Percentiles rank a stretch among this genome's conserved stretches.
These are phyloP conservation scores for Lathyrus sativus DNA, from an alignment of 306 rosid species.

Conservation along the genomic window DNA sequence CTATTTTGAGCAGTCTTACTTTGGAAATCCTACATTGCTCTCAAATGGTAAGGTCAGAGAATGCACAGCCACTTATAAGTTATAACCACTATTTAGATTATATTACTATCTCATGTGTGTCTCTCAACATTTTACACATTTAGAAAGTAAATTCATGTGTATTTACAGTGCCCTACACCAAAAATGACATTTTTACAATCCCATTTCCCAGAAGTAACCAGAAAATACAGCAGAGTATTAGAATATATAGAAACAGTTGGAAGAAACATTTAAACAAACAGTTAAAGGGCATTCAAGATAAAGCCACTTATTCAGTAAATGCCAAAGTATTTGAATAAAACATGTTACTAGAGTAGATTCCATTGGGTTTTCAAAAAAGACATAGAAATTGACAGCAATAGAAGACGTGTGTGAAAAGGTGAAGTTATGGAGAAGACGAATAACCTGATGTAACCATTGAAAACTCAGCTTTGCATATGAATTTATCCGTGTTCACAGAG, in stretches of 20 bases:
- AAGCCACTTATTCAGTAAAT: too few species aligned
- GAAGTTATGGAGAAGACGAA: too few species aligned
- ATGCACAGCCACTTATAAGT: background rate
- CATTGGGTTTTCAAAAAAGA: too few species aligned
- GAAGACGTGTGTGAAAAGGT: too few species aligned
- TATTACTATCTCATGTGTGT: background rate
- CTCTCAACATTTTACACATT: background rate
- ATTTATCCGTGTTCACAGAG: too few species aligned
- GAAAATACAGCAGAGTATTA: background rate
- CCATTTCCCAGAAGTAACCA: background rate
- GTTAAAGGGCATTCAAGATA: background rate
- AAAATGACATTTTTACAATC: background rate
- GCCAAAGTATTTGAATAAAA: too few species aligned
- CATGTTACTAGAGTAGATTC: too few species aligned
- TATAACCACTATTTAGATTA: background rate
- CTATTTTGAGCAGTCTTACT: too few species aligned
- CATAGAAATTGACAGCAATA: too few species aligned
- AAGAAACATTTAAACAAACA: slow-evolving; percentile 7
- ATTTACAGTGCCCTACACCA: background rate
- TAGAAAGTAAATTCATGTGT: background rate
- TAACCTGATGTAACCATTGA: too few species aligned
- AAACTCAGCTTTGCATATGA: too few species aligned
- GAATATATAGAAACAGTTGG: background rate
- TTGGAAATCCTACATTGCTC: background rate
- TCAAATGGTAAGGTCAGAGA: background rate